Evolutionary conservation across 2,329 filamentous ascomycete species (phyloP).

Genomic region (Scytalidium sp.): DNA sequence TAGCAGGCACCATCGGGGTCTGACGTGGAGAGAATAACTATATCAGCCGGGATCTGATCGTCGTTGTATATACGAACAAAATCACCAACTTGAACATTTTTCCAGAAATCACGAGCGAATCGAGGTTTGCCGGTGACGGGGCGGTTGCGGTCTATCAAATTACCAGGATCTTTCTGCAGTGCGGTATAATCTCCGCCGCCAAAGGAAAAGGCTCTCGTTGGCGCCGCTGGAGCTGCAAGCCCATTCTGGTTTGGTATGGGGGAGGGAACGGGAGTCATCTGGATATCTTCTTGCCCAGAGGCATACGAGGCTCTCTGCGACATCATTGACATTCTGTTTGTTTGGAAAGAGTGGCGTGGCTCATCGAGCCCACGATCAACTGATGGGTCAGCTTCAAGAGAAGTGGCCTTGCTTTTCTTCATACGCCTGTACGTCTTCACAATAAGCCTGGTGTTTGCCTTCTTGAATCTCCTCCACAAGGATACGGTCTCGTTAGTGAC

Average conservation of each 20-base stretch:
- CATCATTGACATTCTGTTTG: conserved; percentile 37
- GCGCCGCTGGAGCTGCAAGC: conserved; percentile 26
- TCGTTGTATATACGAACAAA: conserved; percentile 96
- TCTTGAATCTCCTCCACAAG: conserved; percentile 85
- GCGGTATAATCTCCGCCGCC: conserved; percentile 32
- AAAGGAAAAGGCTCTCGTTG: conserved; percentile 31
- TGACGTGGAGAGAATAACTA: conserved; percentile 89
- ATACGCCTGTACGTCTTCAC: conserved; percentile 39
- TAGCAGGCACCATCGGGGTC: conserved; percentile 94
- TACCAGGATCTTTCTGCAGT: conserved; percentile 40
- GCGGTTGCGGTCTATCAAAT: conserved; percentile 69
- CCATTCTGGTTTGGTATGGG: conserved; percentile 53
- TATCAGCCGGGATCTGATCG: conserved; percentile 90
- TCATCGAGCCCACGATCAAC: conserved; percentile 19
- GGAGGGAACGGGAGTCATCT: conserved; percentile 93
- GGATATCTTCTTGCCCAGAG: conserved; percentile 69
- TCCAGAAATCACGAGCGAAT: conserved; percentile 94
- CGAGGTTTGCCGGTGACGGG: conserved; percentile 67
- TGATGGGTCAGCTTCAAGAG: conserved; percentile 13
- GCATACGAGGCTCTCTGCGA: conserved; percentile 44
- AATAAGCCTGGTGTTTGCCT: conserved; percentile 57
- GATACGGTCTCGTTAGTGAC: conserved; percentile 84
- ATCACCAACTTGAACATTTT: conserved; percentile 90
- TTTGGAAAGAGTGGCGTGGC: conserved; percentile 55
- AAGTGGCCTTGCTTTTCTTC: conserved; percentile 46